Percentiles rank a stretch among this genome's conserved stretches.
Evolutionary conservation across 768 basidiomycete genomes (phyloP).

Genomic region (Tulasnella sp.): DNA sequence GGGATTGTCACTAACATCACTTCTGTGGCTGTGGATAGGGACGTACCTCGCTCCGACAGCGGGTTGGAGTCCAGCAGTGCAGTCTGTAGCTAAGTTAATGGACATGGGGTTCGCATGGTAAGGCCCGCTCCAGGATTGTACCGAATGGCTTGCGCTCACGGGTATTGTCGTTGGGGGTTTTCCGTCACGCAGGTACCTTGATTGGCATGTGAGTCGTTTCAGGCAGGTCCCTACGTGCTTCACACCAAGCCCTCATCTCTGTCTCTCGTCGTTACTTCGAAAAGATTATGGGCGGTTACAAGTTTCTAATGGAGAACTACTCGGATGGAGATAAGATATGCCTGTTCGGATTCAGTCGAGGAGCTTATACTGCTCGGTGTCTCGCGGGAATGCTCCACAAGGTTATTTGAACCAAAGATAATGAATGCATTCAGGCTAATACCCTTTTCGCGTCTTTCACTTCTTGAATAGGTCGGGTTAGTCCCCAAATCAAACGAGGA

Average conservation of each 20-base stretch:
- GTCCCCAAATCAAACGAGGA: conserved; percentile 31
- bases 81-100: background rate
- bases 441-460: too few species aligned
- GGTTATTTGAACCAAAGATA: conserved; percentile 34
- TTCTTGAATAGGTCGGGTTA: conserved; percentile 36
- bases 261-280: background rate
- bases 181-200: conserved; percentile 52
- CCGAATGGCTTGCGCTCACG: background rate
- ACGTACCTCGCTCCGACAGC: conserved; percentile 32
- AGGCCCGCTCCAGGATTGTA: background rate
- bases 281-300: conserved; percentile 22
- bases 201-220: conserved; percentile 45
- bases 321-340: conserved; percentile 37
- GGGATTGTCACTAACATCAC: conserved; percentile 39
- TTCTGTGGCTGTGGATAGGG: background rate
- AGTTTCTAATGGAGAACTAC: conserved; percentile 23
- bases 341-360: conserved; percentile 37
- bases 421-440: too few species aligned
- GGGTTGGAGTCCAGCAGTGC: conserved; percentile 26
- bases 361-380: conserved; percentile 33
- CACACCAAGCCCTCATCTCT: too few species aligned
- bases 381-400: conserved; percentile 48
- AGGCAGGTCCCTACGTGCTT: background rate
- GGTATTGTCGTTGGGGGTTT: background rate
- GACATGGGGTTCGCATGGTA: conserved; percentile 31